phyloP scores from a whole-genome alignment of 495 filamentous ascomycete species.

The Aspergillus affinis region DNA sequence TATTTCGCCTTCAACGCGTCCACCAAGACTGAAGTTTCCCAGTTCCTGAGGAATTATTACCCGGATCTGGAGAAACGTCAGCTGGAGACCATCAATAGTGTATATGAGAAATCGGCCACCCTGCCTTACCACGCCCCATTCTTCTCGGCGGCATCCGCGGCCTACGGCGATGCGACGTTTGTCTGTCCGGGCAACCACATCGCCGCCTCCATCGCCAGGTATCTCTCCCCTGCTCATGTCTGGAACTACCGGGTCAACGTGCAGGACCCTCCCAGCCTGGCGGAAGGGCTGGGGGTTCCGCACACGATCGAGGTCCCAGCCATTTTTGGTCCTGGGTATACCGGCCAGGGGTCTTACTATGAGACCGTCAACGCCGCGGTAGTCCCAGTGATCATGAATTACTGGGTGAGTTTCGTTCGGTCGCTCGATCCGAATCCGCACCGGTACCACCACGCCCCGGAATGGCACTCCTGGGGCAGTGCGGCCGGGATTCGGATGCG shows the following conservation, averaged over 20 bases:
- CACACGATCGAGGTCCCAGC: constrained; percentile 63
- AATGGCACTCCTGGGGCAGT: constrained; percentile 42
- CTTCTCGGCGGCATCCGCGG: constrained; percentile 55
- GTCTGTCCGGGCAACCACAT: constrained; percentile 54
- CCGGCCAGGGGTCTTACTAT: constrained; percentile 18
- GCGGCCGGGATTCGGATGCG: constrained; percentile 31
- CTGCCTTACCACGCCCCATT: constrained; percentile 43
- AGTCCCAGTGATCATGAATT: constrained; percentile 56
- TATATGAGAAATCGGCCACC: constrained; percentile 53
- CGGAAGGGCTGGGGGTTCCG: constrained; percentile 59
- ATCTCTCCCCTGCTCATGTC: constrained; percentile 19
- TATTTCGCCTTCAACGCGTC: constrained; percentile 53
- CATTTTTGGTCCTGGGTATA: constrained; percentile 47
- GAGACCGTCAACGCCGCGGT: constrained; percentile 43
- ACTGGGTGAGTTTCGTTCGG: constrained; percentile 65
- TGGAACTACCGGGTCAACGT: constrained; percentile 69
- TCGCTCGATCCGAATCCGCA: constrained; percentile 58
- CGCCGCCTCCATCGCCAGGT: constrained; percentile 41
- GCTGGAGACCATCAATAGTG: constrained; percentile 50
- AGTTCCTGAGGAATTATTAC: constrained; percentile 62
- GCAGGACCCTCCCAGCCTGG: constrained; percentile 40
- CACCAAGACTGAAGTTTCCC: constrained; percentile 39
- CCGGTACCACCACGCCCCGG: constrained; percentile 32
- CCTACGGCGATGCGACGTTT: constrained; percentile 68
- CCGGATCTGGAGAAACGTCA: constrained; percentile 52